Evolutionary conservation across 805 yeast genomes (phyloP).

Genomic region (Komagataella kurtzmanii): DNA sequence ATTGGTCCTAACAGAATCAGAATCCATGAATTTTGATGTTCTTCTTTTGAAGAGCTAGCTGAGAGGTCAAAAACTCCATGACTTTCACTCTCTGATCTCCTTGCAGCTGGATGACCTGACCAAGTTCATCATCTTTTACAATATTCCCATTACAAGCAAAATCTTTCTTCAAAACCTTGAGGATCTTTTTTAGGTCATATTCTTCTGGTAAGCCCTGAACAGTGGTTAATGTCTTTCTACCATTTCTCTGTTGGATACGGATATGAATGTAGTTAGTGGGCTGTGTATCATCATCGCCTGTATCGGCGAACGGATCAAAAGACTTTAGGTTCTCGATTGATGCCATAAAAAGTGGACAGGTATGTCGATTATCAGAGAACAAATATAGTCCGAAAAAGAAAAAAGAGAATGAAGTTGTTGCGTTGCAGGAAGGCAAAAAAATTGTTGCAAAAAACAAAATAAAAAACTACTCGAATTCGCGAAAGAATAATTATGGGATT

Average conservation of each 20-base stretch:
- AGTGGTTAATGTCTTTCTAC: slow-evolving; percentile 96
- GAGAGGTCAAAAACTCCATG: slow-evolving; percentile 78
- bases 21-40: slow-evolving; percentile 98
- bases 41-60: slow-evolving; percentile 85
- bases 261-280: slow-evolving; percentile 92
- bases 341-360: slow-evolving; percentile 36
- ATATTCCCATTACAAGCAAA: slow-evolving; percentile 98
- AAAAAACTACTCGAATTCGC: not conserved
- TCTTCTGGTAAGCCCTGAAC: slow-evolving; percentile 96
- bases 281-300: slow-evolving; percentile 98
- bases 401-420: not conserved
- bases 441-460: not conserved
- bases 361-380: not conserved
- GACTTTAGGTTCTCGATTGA: slow-evolving; percentile 86
- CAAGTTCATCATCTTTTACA: slow-evolving; percentile 91
- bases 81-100: slow-evolving; percentile 98
- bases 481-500: not conserved
- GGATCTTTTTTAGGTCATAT: slow-evolving; percentile 86
- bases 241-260: slow-evolving; percentile 99
- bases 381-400: not conserved
- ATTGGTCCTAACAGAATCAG: slow-evolving; percentile 21
- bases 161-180: slow-evolving; percentile 91
- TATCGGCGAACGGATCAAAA: slow-evolving; percentile 97
- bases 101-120: slow-evolving; percentile 94
- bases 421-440: not conserved